Conservation (phyloP, 768 basidiomycete species). For the Podaxis rugospora region DNA sequence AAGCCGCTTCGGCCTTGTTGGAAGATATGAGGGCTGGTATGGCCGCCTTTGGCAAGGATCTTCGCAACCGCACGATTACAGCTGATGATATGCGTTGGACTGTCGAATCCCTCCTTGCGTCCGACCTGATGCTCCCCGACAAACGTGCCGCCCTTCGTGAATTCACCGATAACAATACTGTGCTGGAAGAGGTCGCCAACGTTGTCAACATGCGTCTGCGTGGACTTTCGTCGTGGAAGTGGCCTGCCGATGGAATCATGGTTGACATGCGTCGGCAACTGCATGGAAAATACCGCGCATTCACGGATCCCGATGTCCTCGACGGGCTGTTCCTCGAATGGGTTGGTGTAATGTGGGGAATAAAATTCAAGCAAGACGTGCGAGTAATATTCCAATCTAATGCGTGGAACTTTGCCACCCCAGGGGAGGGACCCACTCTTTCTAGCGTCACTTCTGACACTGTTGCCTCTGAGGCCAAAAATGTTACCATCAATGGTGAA, state of each 20-base stretch:
- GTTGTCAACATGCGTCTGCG: constrained; percentile 43
- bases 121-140: constrained; percentile 34
- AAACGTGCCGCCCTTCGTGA: constrained; percentile 36
- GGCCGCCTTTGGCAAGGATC: constrained; percentile 19
- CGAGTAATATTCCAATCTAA: constrained; percentile 25
- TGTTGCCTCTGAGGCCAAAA: constrained; percentile 11
- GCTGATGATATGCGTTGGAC: constrained; percentile 21
- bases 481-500: constrained; percentile 19
- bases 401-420: constrained; percentile 28
- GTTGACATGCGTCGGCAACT: constrained; percentile 44
- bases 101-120: constrained; percentile 30
- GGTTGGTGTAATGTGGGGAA: constrained; percentile 39
- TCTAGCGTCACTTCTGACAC: constrained; percentile 17
- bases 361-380: constrained; percentile 29
- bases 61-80: constrained; percentile 24
- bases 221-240: constrained; percentile 35
- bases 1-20: constrained; percentile 26
- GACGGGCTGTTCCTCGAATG: constrained; percentile 41
- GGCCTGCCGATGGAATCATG: constrained; percentile 36
- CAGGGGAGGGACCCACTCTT: constrained; percentile 16
- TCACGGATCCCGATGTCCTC: constrained; percentile 43
- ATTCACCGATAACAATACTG: constrained; percentile 32
- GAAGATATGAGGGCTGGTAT: constrained; percentile 26
- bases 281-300: constrained; percentile 39
- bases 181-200: constrained; percentile 37